phyloP scores from a whole-genome alignment of 345 rosid species.

The Anacardium occidentale region DNA sequence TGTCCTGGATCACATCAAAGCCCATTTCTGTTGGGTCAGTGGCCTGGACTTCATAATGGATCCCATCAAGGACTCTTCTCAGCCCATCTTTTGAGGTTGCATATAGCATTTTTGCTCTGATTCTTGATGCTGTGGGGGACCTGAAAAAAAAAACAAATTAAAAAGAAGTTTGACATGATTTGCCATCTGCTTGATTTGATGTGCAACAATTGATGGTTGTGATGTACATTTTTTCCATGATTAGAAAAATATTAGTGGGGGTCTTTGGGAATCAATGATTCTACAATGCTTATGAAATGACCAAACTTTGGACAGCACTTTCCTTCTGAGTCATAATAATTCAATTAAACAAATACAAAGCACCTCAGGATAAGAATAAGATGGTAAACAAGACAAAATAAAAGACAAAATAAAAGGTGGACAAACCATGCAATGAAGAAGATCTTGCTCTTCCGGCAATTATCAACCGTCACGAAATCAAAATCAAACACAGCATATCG shows the following conservation, averaged over 20 bases:
- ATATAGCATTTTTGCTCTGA: slow-evolving; percentile 81
- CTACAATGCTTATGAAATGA: slow-evolving; percentile 6
- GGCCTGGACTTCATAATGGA: slow-evolving; percentile 92
- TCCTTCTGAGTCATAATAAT: too few relatives aligned
- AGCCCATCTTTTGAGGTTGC: slow-evolving; percentile 88
- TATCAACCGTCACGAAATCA: slow-evolving; percentile 89
- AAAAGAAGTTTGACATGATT: neutral
- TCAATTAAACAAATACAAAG: too few relatives aligned
- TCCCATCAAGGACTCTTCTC: slow-evolving; percentile 84
- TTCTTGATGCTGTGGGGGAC: slow-evolving; percentile 83
- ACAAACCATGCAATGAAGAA: slow-evolving; percentile 95
- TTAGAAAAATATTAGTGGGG: neutral
- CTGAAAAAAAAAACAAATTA: slow-evolving; percentile 24
- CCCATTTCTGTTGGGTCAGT: slow-evolving; percentile 98
- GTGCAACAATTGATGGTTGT: neutral
- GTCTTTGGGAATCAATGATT: neutral
- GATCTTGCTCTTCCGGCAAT: slow-evolving; percentile 97
- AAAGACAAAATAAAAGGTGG: neutral
- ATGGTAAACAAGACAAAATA: too few relatives aligned
- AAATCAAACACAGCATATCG: slow-evolving; percentile 92
- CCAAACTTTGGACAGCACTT: neutral
- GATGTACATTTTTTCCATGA: neutral
- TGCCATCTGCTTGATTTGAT: neutral
- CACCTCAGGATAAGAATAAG: too few relatives aligned
- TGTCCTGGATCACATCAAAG: slow-evolving; percentile 72